Conservation (phyloP, 768 basidiomycete species). For the Cyclocybe aegerita region DNA sequence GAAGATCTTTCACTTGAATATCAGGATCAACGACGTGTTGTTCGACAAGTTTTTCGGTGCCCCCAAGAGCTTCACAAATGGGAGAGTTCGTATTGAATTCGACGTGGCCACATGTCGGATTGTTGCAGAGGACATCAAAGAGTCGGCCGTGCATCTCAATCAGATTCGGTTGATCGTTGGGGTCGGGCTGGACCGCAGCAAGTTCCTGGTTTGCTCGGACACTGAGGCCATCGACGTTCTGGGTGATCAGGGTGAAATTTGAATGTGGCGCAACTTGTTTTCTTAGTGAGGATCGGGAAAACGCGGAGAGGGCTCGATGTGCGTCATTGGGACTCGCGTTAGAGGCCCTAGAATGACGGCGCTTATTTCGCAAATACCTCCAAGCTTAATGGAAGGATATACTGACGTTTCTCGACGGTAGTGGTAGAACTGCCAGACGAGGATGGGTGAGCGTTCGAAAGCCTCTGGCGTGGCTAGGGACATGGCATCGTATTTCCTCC, state of each 20-base stretch:
- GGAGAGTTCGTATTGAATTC: constrained; percentile 42
- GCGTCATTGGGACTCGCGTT: constrained; percentile 53
- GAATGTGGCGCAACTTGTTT: constrained; percentile 39
- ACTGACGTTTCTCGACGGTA: constrained; percentile 52
- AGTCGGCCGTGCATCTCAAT: constrained; percentile 67
- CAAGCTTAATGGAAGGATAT: not conserved
- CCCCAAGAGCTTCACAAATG: constrained; percentile 42
- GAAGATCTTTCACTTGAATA: constrained; percentile 39
- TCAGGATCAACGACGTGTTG: constrained; percentile 31
- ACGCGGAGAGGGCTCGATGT: constrained; percentile 48
- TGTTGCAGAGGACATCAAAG: constrained; percentile 53
- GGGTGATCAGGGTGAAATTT: constrained; percentile 53
- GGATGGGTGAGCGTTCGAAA: constrained; percentile 45
- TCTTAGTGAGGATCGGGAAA: constrained; percentile 39
- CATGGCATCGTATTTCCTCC: constrained; percentile 50
- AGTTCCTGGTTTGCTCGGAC: constrained; percentile 33
- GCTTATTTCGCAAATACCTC: not conserved
- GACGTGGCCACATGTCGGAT: constrained; percentile 33
- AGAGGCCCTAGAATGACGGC: constrained; percentile 38
- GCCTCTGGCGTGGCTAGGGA: constrained; percentile 53
- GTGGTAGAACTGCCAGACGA: constrained; percentile 68
- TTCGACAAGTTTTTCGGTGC: constrained; percentile 41
- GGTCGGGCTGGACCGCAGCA: constrained; percentile 14
- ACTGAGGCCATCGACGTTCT: constrained; percentile 63
- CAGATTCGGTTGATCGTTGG: constrained; percentile 23